Conservation (phyloP, 208 protist genomes). For the Crithidia expoeki region DNA sequence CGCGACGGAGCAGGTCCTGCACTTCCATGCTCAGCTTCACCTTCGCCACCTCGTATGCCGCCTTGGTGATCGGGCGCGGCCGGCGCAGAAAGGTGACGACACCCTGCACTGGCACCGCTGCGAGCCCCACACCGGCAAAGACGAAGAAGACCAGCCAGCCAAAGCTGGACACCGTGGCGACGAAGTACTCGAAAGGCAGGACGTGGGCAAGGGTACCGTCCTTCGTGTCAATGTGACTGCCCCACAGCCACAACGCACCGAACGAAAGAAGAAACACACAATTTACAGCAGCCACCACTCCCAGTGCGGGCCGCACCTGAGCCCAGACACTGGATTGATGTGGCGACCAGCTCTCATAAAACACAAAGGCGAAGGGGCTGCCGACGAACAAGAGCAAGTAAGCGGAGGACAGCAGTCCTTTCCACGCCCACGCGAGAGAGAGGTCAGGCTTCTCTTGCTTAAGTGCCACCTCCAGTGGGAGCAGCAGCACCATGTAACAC, state of each 20-base stretch:
- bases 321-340: conserved; percentile 28
- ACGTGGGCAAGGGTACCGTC: conserved; percentile 27
- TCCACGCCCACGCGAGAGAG: conserved; percentile 34
- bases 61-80: conserved; percentile 73
- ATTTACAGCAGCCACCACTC: conserved; percentile 13
- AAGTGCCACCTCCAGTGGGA: conserved; percentile 93
- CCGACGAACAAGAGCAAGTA: conserved; percentile 58
- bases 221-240: conserved; percentile 14
- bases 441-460: conserved; percentile 27
- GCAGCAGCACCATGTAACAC: conserved; percentile 83
- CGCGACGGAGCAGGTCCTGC: conserved; percentile 65
- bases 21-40: conserved; percentile 69
- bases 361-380: conserved; percentile 84
- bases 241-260: conserved; percentile 32
- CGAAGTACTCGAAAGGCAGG: conserved; percentile 66
- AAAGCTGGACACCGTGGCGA: conserved; percentile 60
- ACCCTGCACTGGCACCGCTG: conserved; percentile 88
- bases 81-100: conserved; percentile 69
- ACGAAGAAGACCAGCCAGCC: conserved; percentile 90
- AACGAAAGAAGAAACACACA: conserved; percentile 21
- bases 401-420: conserved; percentile 25
- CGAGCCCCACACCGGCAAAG: conserved; percentile 94
- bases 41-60: conserved; percentile 74
- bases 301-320: conserved; percentile 29
- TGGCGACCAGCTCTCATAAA: conserved; percentile 88